Conservation (phyloP, 176 grass and related monocot species). For the Paspalum vaginatum region DNA sequence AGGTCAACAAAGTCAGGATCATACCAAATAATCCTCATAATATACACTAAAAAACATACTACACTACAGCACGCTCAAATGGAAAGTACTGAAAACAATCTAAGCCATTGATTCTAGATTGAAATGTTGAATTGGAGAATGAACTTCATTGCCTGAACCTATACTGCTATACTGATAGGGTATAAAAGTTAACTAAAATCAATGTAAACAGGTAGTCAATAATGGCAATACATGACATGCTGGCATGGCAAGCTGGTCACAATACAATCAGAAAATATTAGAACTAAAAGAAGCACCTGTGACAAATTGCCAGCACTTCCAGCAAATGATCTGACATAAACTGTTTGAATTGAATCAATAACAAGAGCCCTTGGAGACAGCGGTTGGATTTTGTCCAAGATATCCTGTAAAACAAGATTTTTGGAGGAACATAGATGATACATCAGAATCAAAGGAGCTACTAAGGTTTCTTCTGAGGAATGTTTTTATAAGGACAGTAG, state of each 20-base stretch:
- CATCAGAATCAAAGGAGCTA: constrained; percentile 4
- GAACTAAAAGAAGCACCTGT: constrained; percentile 58
- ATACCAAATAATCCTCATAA: not conserved
- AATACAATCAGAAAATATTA: constrained; percentile 29
- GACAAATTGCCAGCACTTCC: constrained; percentile 87
- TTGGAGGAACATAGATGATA: constrained; percentile 13
- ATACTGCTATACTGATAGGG: not conserved
- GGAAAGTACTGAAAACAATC: not conserved
- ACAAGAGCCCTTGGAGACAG: constrained; percentile 77
- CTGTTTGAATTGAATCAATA: constrained; percentile 96
- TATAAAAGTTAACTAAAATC: constrained; percentile 2
- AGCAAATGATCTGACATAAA: constrained; percentile 82
- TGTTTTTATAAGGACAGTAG: constrained; percentile 1
- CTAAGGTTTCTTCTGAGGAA: constrained; percentile 23
- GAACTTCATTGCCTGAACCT: not conserved
- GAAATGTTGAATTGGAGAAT: not conserved
- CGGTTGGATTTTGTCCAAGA: constrained; percentile 79
- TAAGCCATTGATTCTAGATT: not conserved
- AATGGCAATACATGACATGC: constrained; percentile 6
- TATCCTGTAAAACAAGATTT: constrained; percentile 69
- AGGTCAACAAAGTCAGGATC: not conserved
- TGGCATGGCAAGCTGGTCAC: not conserved
- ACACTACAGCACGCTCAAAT: not conserved
- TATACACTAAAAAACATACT: not conserved
- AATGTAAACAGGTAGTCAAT: not conserved